Base-by-base conservation (phyloP, 2,329 filamentous ascomycete genomes). In the Magnaporthiopsis incrustans region DNA sequence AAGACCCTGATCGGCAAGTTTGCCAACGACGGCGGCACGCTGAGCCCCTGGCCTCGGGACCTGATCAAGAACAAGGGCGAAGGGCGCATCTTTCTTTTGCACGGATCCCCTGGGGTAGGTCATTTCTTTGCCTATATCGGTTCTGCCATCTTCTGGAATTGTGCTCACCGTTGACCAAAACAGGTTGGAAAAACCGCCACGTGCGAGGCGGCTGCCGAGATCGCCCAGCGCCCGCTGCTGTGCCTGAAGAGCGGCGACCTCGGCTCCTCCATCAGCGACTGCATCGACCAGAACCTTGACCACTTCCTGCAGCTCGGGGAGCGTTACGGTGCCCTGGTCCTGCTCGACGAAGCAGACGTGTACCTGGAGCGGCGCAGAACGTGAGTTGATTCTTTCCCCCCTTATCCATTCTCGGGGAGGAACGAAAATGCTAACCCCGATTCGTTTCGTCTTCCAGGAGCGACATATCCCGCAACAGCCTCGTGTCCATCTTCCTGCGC, bases 331-430 rank as follows among this genome's bases (percentile, higher is more conserved):
- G 82, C 78, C 53, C 76, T 85, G 7, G 77, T 85, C 8, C 76
- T 86, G 3, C 76, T 86, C 5, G 84, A 87, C 69, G 84, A 87
- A 71, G 83, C 82, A 3, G 85, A 87, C 64, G 82, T 86, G 25
- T 87, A 84, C 71, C 79, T 87, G 11, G 82, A 85, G 71, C 72
- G 78, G 63, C 81, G 84, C 2, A 73, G 73, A 2, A 69, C 75
- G 44, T n/a, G 7, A 53, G 44, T 53, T 53, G 6, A 11, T 53
- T 14, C 11, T 38, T 12, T 38, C 12, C 35, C 11, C 11, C 33
- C 33, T 35, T 35, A 7, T 4, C 11, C 11, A 12, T 8, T 10
- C 8, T 4, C 8, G 8, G 33, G 11, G 33, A 35, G 33, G 7
- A 12, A 35, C n/a, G 7, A 53, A 53, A 53, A 8, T 3, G 44